Conservation (phyloP, 768 basidiomycete species). For the Amanita inopinata region DNA sequence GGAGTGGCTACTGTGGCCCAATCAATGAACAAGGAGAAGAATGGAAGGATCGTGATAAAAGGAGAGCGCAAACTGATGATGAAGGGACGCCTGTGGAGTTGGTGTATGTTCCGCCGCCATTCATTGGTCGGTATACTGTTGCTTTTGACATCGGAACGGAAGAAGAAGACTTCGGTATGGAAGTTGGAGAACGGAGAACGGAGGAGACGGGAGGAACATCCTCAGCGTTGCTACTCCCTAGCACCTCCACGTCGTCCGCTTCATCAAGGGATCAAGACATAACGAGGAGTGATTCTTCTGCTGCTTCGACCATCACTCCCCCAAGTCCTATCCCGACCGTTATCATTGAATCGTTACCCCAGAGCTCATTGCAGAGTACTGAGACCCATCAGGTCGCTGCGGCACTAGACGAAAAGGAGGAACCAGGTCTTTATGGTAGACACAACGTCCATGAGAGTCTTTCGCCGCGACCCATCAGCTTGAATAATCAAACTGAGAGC, state of each 20-base stretch:
- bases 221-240: conserved; percentile 2
- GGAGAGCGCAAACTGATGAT: conserved; percentile 10
- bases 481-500: neutral
- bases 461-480: neutral
- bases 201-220: conserved; percentile 9
- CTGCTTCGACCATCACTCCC: conserved; percentile 1
- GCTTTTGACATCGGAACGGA: conserved; percentile 15
- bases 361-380: neutral
- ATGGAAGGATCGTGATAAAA: conserved; percentile 9
- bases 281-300: neutral
- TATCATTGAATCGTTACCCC: neutral
- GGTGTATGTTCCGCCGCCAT: conserved; percentile 53
- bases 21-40: conserved; percentile 10
- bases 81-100: conserved; percentile 51
- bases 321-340: conserved; percentile 7
- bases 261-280: neutral
- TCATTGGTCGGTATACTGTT: conserved; percentile 27
- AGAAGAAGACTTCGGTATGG: conserved; percentile 14
- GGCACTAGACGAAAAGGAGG: neutral
- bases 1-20: conserved; percentile 15
- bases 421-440: neutral
- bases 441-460: neutral
- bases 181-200: conserved; percentile 17
- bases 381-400: neutral
- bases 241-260: neutral